Evolutionary conservation across 2,329 filamentous ascomycete species (phyloP).

Genomic region (Trichoderma harzianum): DNA sequence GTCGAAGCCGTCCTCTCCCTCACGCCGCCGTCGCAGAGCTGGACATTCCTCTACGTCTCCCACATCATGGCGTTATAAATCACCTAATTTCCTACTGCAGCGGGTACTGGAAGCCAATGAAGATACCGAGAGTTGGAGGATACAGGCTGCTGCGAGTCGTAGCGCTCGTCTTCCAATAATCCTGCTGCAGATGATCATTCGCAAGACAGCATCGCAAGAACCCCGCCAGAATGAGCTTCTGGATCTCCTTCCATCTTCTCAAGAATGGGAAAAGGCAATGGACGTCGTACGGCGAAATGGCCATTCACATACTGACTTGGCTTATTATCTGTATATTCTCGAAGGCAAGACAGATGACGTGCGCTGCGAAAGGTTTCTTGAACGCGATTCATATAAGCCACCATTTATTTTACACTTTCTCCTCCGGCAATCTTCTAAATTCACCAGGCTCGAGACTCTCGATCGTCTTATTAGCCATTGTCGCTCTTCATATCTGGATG

Average conservation of each 20-base stretch:
- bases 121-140: constrained; percentile 20
- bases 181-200: constrained; percentile 33
- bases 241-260: constrained; percentile 26
- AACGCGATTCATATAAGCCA: constrained; percentile 25
- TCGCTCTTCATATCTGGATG: constrained; percentile 18
- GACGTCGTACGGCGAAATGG: constrained; percentile 22
- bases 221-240: constrained; percentile 21
- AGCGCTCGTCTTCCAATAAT: constrained; percentile 29
- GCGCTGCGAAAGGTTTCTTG: constrained; percentile 32
- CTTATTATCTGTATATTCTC: constrained; percentile 30
- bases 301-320: constrained; percentile 23
- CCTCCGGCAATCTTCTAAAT: constrained; percentile 26
- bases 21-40: not conserved
- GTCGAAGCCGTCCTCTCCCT: not conserved
- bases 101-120: constrained; percentile 20
- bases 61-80: constrained; percentile 11
- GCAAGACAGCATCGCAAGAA: constrained; percentile 23
- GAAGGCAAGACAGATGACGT: constrained; percentile 30
- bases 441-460: constrained; percentile 27
- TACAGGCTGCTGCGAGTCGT: constrained; percentile 26
- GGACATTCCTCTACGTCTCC: not conserved
- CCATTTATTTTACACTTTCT: constrained; percentile 33
- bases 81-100: constrained; percentile 27
- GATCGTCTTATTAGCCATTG: constrained; percentile 29
- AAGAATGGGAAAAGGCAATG: constrained; percentile 26